These are phyloP conservation scores for Collybiopsis luxurians DNA, from an alignment of 768 basidiomycete genomes.

Conservation along the genomic window DNA sequence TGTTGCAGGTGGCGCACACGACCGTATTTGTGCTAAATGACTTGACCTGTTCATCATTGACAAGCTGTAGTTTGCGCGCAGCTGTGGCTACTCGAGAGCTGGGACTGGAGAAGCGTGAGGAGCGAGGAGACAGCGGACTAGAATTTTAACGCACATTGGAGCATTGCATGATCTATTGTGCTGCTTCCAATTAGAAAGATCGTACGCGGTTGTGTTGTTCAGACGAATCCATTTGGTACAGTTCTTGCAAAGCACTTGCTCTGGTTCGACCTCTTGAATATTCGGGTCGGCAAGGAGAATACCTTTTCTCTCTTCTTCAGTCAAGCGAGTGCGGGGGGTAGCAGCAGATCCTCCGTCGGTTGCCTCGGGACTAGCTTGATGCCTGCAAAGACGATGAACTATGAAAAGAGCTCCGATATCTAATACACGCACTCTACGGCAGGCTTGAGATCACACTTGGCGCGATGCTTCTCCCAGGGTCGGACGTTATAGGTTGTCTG, in stretches of 20 bases:
- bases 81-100: constrained; percentile 59
- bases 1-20: constrained; percentile 50
- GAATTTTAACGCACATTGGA: constrained; percentile 31
- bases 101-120: constrained; percentile 34
- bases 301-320: constrained; percentile 46
- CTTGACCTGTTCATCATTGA: constrained; percentile 64
- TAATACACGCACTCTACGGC: constrained; percentile 9
- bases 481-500: constrained; percentile 54
- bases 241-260: constrained; percentile 53
- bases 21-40: constrained; percentile 42
- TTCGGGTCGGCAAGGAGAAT: constrained; percentile 53
- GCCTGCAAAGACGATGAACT: background rate
- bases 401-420: no score
- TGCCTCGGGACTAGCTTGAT: constrained; percentile 1
- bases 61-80: constrained; percentile 57
- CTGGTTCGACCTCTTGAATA: constrained; percentile 45
- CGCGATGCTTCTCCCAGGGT: constrained; percentile 61
- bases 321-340: constrained; percentile 17
- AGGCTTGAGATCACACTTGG: constrained; percentile 44
- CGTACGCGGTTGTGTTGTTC: constrained; percentile 37
- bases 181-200: constrained; percentile 47
- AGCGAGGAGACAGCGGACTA: background rate
- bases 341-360: background rate
- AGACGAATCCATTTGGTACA: constrained; percentile 67
- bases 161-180: constrained; percentile 50